Evolutionary conservation across 1,139 yeast species (phyloP).

Genomic region (Magnusiomyces tetraspermus): DNA sequence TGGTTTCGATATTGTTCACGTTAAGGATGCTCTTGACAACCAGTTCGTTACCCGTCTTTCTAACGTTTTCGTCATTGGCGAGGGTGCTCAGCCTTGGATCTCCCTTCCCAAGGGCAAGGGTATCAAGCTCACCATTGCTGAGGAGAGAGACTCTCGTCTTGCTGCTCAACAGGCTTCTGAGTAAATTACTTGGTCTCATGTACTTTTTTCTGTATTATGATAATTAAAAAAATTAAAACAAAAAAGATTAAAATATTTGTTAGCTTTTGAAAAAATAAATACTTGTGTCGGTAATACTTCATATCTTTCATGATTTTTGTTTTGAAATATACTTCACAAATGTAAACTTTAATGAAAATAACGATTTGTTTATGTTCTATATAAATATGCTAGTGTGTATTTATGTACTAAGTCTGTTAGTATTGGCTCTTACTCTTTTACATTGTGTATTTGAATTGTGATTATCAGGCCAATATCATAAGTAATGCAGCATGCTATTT

Average conservation of each 20-base stretch:
- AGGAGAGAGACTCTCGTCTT: slow-evolving; percentile 94
- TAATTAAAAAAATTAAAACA: slow-evolving; percentile 1
- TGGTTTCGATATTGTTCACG: slow-evolving; percentile 98
- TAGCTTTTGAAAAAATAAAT: not conserved
- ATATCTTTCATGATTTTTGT: too few species aligned
- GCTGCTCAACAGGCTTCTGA: slow-evolving; percentile 18
- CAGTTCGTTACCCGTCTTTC: slow-evolving; percentile 95
- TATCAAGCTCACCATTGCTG: slow-evolving; percentile 94
- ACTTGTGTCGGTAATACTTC: not conserved
- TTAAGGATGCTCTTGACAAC: slow-evolving; percentile 96
- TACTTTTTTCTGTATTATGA: slow-evolving; percentile 1
- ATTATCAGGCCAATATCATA: too few species aligned
- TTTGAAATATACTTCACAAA: too few species aligned
- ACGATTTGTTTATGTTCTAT: too few species aligned
- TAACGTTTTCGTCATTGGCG: slow-evolving; percentile 97
- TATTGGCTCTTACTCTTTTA: too few species aligned
- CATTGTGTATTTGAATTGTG: too few species aligned
- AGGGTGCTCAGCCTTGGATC: slow-evolving; percentile 94
- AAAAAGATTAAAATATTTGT: too few species aligned
- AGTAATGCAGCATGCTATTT: too few species aligned
- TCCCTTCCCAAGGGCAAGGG: slow-evolving; percentile 99
- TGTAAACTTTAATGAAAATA: too few species aligned
- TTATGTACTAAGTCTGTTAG: too few species aligned
- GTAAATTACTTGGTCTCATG: not conserved
- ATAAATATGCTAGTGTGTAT: too few species aligned